phyloP scores from a whole-genome alignment of 1,139 yeast genomes.

The Pichia sp. region DNA sequence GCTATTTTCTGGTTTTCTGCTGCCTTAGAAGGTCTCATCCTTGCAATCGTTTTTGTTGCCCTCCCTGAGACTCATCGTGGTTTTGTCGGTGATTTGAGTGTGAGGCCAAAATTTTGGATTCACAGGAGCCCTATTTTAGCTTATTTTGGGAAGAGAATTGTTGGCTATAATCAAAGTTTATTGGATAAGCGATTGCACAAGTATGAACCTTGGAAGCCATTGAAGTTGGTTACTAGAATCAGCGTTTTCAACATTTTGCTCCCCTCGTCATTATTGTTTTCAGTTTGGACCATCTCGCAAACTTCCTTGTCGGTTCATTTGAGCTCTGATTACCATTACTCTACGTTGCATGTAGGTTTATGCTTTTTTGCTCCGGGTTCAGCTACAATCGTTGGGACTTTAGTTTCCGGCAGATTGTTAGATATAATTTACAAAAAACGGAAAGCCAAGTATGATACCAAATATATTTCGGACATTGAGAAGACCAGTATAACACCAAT shows the following conservation, averaged over 20 bases:
- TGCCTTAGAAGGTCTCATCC: slow-evolving; percentile 48
- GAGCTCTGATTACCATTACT: slow-evolving; percentile 43
- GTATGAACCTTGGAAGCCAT: slow-evolving; percentile 43
- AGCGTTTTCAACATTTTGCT: slow-evolving; percentile 33
- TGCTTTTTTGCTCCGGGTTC: slow-evolving; percentile 58
- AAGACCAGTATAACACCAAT: slow-evolving; percentile 16
- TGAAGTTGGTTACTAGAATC: slow-evolving; percentile 38
- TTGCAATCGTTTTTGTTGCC: slow-evolving; percentile 37
- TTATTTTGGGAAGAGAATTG: slow-evolving; percentile 23
- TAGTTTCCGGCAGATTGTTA: slow-evolving; percentile 43
- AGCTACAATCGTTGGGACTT: slow-evolving; percentile 53
- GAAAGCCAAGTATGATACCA: slow-evolving; percentile 27
- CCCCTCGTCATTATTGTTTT: slow-evolving; percentile 59
- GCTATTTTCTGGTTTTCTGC: slow-evolving; percentile 73
- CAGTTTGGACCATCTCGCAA: slow-evolving; percentile 65
- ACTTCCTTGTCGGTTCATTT: slow-evolving; percentile 60
- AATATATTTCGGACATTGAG: slow-evolving; percentile 15
- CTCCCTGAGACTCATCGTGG: slow-evolving; percentile 72
- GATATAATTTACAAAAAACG: slow-evolving; percentile 42
- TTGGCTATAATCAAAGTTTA: slow-evolving; percentile 22
- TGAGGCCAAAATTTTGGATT: slow-evolving; percentile 39
- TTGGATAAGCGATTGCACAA: slow-evolving; percentile 25
- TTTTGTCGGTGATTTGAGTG: slow-evolving; percentile 64
- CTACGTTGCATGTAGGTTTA: slow-evolving; percentile 55
- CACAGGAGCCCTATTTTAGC: slow-evolving; percentile 43